A percentile compares a stretch with the other conserved stretches of the same genome.
phyloP scores from a whole-genome alignment of 2,329 filamentous ascomycete species.

The Huntiella moniliformis region DNA sequence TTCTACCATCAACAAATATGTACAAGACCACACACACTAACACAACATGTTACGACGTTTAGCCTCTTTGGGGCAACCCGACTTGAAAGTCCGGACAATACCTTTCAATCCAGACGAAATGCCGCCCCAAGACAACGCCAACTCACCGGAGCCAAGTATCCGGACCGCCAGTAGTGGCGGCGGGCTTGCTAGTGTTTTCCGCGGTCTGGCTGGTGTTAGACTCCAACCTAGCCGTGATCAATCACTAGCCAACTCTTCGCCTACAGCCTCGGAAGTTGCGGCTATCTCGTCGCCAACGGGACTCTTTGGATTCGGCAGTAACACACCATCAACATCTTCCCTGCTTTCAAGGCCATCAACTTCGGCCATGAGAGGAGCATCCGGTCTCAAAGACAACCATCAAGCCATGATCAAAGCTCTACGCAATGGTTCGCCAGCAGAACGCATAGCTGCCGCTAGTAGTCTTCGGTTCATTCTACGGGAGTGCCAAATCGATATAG shows the following conservation, averaged over 20 bases:
- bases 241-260: slow-evolving; percentile 14
- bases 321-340: slow-evolving; percentile 6
- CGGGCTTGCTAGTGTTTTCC: slow-evolving; percentile 44
- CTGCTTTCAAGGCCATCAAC: slow-evolving; percentile 15
- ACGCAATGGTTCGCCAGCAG: slow-evolving; percentile 30
- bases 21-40: not conserved
- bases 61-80: slow-evolving; percentile 26
- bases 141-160: slow-evolving; percentile 33
- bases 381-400: slow-evolving; percentile 31
- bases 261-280: not conserved
- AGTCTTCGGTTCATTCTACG: slow-evolving; percentile 36
- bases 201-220: slow-evolving; percentile 38
- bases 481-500: slow-evolving; percentile 39
- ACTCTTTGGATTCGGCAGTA: not conserved
- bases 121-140: slow-evolving; percentile 35
- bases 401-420: slow-evolving; percentile 36
- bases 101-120: slow-evolving; percentile 24
- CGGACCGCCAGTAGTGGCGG: slow-evolving; percentile 21
- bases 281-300: not conserved
- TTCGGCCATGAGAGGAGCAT: slow-evolving; percentile 16
- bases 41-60: slow-evolving; percentile 26
- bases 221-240: slow-evolving; percentile 28
- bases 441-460: slow-evolving; percentile 38
- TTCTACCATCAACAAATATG: too few relatives aligned
- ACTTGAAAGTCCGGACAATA: slow-evolving; percentile 17